Conservation (phyloP, 306 rosid genomes). For the Vigna radiata region DNA sequence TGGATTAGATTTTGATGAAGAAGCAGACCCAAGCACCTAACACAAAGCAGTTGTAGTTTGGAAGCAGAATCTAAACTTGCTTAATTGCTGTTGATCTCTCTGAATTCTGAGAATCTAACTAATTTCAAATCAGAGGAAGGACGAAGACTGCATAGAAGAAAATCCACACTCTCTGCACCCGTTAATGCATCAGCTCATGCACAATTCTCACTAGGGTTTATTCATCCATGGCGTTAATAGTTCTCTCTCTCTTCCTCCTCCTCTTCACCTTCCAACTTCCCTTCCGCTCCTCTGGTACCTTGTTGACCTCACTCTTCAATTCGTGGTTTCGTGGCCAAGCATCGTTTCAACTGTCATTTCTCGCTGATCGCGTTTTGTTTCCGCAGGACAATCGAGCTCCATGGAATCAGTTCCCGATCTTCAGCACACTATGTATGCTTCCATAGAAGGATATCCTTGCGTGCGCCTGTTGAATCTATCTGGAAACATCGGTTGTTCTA, state of each 20-base stretch:
- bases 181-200: conserved; percentile 34
- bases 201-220: conserved; percentile 46
- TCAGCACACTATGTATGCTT: conserved; percentile 81
- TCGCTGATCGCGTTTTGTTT: conserved; percentile 25
- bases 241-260: conserved; percentile 50
- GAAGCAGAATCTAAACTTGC: conserved; percentile 19
- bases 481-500: conserved; percentile 91
- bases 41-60: not conserved
- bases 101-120: conserved; percentile 12
- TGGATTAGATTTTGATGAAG: not conserved
- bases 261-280: conserved; percentile 51
- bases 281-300: conserved; percentile 63
- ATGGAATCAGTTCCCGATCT: conserved; percentile 97
- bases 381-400: conserved; percentile 54
- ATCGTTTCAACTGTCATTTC: conserved; percentile 8
- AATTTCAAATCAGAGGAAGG: not conserved
- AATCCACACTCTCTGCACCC: not conserved
- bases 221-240: conserved; percentile 61
- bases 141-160: conserved; percentile 24
- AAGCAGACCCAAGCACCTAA: not conserved
- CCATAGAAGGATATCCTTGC: conserved; percentile 75
- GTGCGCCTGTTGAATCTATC: conserved; percentile 81
- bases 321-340: not conserved
- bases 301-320: conserved; percentile 24
- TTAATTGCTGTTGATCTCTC: conserved; percentile 13